phyloP scores from a whole-genome alignment of 2,329 filamentous ascomycete genomes.

The Beauveria sp. region DNA sequence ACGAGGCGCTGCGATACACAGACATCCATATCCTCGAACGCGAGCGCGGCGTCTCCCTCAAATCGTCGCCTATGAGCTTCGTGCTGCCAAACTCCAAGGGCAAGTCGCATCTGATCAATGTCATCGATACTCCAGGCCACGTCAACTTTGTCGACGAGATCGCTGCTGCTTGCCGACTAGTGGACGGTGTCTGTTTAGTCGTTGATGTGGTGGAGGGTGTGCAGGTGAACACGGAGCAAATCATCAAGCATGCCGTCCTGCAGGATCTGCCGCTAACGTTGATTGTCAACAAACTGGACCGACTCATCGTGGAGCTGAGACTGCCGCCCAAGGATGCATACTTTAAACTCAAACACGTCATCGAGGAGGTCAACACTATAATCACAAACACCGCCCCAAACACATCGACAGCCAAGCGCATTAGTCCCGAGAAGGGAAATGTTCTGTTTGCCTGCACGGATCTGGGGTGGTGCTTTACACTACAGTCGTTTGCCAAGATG shows the following conservation, averaged over 20 bases:
- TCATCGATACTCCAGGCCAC: conserved; percentile 93
- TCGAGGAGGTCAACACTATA: conserved; percentile 94
- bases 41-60: conserved; percentile 84
- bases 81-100: conserved; percentile 81
- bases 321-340: conserved; percentile 93
- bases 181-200: conserved; percentile 85
- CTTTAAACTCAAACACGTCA: conserved; percentile 98
- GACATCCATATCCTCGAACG: conserved; percentile 86
- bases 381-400: conserved; percentile 85
- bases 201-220: conserved; percentile 98
- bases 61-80: conserved; percentile 89
- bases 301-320: conserved; percentile 87
- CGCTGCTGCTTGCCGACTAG: conserved; percentile 75
- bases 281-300: conserved; percentile 95
- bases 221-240: conserved; percentile 94
- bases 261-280: conserved; percentile 84
- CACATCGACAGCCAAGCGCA: conserved; percentile 65
- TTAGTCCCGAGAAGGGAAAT: conserved; percentile 95
- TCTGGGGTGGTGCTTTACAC: conserved; percentile 95
- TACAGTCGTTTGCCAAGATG: conserved; percentile 92
- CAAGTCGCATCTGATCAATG: conserved; percentile 92
- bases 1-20: conserved; percentile 91
- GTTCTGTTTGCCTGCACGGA: conserved; percentile 92
- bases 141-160: conserved; percentile 99
- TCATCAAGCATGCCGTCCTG: conserved; percentile 90